These are phyloP conservation scores for Diaporthe aspalathi DNA, from an alignment of 2,329 filamentous ascomycete genomes.

Conservation along the genomic window DNA sequence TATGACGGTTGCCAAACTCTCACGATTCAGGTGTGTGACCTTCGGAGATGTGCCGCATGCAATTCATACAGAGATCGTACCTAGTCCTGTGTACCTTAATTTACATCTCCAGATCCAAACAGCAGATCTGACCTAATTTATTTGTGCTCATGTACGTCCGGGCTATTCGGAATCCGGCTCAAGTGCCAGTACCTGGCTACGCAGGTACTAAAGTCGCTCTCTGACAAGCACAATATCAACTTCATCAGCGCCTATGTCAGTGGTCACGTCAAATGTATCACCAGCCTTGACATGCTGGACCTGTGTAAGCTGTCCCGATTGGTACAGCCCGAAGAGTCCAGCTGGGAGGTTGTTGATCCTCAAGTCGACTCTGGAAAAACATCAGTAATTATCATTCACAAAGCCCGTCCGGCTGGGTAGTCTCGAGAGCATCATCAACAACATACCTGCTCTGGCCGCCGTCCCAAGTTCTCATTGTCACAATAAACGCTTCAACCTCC, in stretches of 20 bases:
- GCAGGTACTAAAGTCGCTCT: neutral
- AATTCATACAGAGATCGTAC: neutral
- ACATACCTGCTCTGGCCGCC: conserved; percentile 15
- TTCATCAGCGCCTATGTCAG: conserved; percentile 21
- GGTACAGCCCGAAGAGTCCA: conserved; percentile 25
- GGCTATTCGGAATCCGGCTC: neutral
- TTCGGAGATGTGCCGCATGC: neutral
- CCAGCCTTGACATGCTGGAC: neutral
- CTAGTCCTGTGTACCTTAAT: neutral
- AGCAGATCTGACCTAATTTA: neutral
- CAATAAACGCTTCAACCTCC: conserved; percentile 2
- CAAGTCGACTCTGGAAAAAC: neutral
- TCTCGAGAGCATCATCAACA: too few species aligned
- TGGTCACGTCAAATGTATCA: neutral
- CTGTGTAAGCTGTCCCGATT: conserved; percentile 6
- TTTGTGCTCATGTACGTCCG: neutral
- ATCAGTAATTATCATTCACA: neutral
- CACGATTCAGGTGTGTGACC: conserved; percentile 21
- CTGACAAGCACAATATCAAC: conserved; percentile 17
- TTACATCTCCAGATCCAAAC: neutral
- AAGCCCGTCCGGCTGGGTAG: neutral
- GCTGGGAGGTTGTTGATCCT: conserved; percentile 21
- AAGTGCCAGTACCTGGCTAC: neutral
- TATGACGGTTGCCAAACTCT: neutral
- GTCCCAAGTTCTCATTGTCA: conserved; percentile 31